Conservation (phyloP, 495 filamentous ascomycete genomes). For the Podospora appendiculata region DNA sequence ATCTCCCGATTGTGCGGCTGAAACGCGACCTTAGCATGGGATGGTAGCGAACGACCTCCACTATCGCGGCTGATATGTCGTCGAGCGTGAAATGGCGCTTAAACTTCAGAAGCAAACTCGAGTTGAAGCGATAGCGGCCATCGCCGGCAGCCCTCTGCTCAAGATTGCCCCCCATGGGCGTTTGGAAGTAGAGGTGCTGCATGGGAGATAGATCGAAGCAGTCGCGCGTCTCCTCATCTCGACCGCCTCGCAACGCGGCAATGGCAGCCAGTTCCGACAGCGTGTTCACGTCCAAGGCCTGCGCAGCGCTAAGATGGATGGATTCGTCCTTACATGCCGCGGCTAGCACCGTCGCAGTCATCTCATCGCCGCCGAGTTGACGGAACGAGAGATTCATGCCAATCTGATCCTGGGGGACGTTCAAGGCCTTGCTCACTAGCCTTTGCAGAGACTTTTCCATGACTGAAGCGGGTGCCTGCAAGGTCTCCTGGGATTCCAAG, state of each 20-base stretch:
- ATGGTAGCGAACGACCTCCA: conserved; percentile 54
- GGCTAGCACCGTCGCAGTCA: conserved; percentile 30
- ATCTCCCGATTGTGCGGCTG: conserved; percentile 24
- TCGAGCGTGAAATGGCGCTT: conserved; percentile 38
- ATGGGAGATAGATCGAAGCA: conserved; percentile 63
- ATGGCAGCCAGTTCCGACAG: conserved; percentile 29
- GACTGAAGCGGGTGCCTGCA: conserved; percentile 23
- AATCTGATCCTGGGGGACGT: conserved; percentile 25
- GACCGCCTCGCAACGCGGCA: conserved; percentile 21
- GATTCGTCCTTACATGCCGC: conserved; percentile 31
- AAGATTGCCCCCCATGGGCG: conserved; percentile 29
- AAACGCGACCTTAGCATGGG: conserved; percentile 72
- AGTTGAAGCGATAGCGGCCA: conserved; percentile 63
- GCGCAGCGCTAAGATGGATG: conserved; percentile 24
- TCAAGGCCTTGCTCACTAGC: conserved; percentile 30
- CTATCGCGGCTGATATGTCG: conserved; percentile 45
- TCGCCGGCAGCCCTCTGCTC: conserved; percentile 33
- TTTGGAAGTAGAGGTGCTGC: conserved; percentile 62
- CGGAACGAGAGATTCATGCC: conserved; percentile 36
- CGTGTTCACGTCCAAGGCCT: conserved; percentile 20
- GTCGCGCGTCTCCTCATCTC: conserved; percentile 32
- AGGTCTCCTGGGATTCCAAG: conserved; percentile 26
- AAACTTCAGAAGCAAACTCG: conserved; percentile 56
- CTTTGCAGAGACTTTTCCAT: conserved; percentile 33
- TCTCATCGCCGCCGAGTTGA: conserved; percentile 38